phyloP scores from a whole-genome alignment of 1,139 yeast genomes.

The Chernovozyma sophiae-reginae region DNA sequence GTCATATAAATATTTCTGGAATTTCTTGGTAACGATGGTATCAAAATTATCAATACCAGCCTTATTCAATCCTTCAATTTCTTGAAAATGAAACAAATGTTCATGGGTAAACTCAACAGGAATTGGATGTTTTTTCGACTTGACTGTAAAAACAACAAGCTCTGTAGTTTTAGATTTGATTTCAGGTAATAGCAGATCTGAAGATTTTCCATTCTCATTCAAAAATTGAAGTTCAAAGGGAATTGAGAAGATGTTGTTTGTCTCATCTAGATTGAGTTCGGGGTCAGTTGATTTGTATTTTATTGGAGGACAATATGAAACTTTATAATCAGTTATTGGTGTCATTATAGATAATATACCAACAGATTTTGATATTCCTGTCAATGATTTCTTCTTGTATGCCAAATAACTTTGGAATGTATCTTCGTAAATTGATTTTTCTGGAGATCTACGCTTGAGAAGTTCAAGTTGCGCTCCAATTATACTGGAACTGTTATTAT shows the following conservation, averaged over 20 bases:
- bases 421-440: constrained; percentile 4
- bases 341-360: constrained; percentile 38
- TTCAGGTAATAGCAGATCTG: constrained; percentile 21
- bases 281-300: constrained; percentile 11
- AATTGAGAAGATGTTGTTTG: constrained; percentile 21
- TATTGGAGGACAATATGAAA: constrained; percentile 33
- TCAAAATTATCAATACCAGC: constrained; percentile 28
- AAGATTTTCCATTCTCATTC: constrained; percentile 14
- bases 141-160: constrained; percentile 33
- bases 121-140: constrained; percentile 31
- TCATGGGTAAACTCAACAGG: constrained; percentile 43
- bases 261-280: constrained; percentile 5
- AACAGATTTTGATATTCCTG: constrained; percentile 28
- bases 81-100: constrained; percentile 31
- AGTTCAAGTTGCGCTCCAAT: constrained; percentile 1
- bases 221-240: constrained; percentile 36
- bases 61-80: constrained; percentile 18
- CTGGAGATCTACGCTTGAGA: not conserved
- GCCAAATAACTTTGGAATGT: constrained; percentile 12
- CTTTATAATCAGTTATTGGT: constrained; percentile 28
- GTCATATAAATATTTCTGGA: constrained; percentile 24
- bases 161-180: constrained; percentile 32
- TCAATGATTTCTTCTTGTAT: constrained; percentile 32
- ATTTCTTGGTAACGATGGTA: constrained; percentile 27
- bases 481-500: constrained; percentile 8